These are phyloP conservation scores for Mycena belliarum DNA, from an alignment of 768 basidiomycete species.

Conservation along the genomic window DNA sequence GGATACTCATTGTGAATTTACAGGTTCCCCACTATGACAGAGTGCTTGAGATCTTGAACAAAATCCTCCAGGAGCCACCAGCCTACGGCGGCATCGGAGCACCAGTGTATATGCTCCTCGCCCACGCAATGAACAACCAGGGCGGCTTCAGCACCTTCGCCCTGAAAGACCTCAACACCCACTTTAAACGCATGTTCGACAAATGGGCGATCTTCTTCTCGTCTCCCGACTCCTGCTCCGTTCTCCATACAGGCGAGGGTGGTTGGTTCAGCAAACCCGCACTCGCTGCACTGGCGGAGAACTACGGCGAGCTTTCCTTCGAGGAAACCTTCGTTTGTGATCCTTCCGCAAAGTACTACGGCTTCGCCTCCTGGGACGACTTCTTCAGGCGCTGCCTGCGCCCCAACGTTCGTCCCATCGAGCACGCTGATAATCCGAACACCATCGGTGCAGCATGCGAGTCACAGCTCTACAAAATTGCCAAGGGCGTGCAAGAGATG, in stretches of 20 bases:
- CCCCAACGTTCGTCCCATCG: slow-evolving; percentile 36
- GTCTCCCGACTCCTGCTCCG: no score
- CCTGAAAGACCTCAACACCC: no score
- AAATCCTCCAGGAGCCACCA: no score
- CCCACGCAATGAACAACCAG: no score
- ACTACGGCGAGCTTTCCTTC: slow-evolving; percentile 7
- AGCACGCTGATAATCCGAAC: slow-evolving; percentile 13
- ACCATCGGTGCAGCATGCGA: slow-evolving; percentile 49
- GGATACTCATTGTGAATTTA: no score
- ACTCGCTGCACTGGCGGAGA: neutral
- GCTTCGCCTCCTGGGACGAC: slow-evolving; percentile 41
- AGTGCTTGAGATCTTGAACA: no score
- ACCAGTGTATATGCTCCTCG: no score
- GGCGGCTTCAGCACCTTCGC: no score
- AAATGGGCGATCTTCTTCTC: no score
- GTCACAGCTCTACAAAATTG: slow-evolving; percentile 38
- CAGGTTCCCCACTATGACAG: no score
- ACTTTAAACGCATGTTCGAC: no score
- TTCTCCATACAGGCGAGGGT: neutral
- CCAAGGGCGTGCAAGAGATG: slow-evolving; percentile 31
- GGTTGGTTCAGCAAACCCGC: slow-evolving; percentile 2
- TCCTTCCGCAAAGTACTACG: slow-evolving; percentile 34
- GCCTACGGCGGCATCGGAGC: no score
- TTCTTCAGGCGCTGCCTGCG: slow-evolving; percentile 44
- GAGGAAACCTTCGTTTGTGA: slow-evolving; percentile 20